phyloP scores from a whole-genome alignment of 2,329 filamentous ascomycete species.

The Fusarium verticillioides region DNA sequence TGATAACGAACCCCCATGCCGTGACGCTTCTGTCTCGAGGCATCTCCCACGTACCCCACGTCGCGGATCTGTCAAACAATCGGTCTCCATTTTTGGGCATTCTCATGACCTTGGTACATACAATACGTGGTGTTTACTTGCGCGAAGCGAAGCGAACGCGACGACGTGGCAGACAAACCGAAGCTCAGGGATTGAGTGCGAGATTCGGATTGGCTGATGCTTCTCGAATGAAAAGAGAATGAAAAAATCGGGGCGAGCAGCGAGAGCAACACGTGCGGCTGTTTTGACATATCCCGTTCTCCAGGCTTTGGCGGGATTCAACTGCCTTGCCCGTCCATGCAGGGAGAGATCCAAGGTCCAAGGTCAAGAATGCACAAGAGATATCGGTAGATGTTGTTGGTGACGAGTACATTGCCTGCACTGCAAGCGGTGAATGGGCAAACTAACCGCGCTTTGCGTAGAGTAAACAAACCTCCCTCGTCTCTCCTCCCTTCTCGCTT shows the following conservation, averaged over 20 bases:
- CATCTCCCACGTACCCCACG: conserved; percentile 33
- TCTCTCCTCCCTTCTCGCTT: neutral
- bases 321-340: neutral
- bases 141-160: neutral
- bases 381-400: conserved; percentile 5
- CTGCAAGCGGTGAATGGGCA: conserved; percentile 1
- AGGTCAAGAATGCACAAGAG: neutral
- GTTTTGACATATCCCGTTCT: conserved; percentile 9
- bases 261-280: conserved; percentile 17
- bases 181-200: neutral
- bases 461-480: neutral
- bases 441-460: conserved; percentile 32
- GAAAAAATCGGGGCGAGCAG: neutral
- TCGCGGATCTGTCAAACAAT: conserved; percentile 9
- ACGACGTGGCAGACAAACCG: conserved; percentile 7
- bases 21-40: neutral
- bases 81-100: conserved; percentile 21
- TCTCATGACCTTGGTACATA: conserved; percentile 14
- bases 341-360: neutral
- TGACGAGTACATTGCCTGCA: neutral
- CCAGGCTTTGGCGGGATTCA: conserved; percentile 4
- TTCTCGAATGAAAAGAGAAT: conserved; percentile 22
- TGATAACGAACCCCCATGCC: conserved; percentile 18
- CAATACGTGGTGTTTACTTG: conserved; percentile 7
- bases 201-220: neutral